phyloP scores from a whole-genome alignment of 2,329 filamentous ascomycete genomes.

The Pyrenochaeta sp. region DNA sequence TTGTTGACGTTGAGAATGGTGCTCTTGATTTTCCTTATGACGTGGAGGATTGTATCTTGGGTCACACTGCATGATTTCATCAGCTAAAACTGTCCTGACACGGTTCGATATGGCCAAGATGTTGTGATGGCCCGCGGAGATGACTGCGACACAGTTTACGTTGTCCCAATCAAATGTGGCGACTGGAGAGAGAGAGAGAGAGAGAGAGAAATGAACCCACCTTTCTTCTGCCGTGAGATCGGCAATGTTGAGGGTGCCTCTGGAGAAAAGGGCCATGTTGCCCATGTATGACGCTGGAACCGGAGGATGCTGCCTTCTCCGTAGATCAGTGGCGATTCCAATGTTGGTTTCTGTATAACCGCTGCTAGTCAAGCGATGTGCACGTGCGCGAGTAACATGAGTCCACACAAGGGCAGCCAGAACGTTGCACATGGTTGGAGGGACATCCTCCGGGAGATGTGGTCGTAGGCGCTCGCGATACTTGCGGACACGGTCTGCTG shows the following conservation, averaged over 20 bases:
- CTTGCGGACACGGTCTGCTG: constrained; percentile 33
- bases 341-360: constrained; percentile 33
- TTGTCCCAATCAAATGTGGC: too few species aligned
- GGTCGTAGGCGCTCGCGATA: constrained; percentile 36
- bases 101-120: constrained; percentile 5
- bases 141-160: too few species aligned
- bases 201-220: constrained; percentile 37
- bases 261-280: constrained; percentile 44
- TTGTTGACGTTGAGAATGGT: constrained; percentile 41
- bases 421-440: constrained; percentile 42
- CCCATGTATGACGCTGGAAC: constrained; percentile 39
- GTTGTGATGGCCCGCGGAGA: constrained; percentile 2
- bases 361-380: constrained; percentile 23
- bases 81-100: constrained; percentile 13
- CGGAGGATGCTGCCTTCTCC: constrained; percentile 35
- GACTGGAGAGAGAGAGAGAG: too few species aligned
- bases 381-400: constrained; percentile 45
- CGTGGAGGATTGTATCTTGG: constrained; percentile 35
- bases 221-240: constrained; percentile 35
- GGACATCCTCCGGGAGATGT: constrained; percentile 24
- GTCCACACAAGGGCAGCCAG: constrained; percentile 47
- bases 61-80: constrained; percentile 38
- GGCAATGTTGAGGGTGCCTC: constrained; percentile 34
- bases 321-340: constrained; percentile 42
- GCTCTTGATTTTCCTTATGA: constrained; percentile 35